Conservation (phyloP, 2,329 filamentous ascomycete genomes). For the Cyphellophora europaea region DNA sequence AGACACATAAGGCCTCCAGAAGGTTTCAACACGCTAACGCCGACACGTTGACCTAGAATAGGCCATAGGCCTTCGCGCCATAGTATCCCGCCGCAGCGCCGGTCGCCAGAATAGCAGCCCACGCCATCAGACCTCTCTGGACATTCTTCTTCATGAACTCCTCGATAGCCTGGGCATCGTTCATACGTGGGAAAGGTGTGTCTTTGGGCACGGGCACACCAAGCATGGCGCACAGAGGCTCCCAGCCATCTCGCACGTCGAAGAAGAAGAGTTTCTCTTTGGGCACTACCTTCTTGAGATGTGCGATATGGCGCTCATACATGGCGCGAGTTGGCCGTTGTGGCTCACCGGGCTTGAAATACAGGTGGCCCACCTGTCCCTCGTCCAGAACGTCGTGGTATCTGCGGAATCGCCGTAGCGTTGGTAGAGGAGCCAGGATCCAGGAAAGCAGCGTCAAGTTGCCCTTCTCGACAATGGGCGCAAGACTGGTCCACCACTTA, state of each 20-base stretch:
- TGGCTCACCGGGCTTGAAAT: slow-evolving; percentile 15
- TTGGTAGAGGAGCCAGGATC: slow-evolving; percentile 16
- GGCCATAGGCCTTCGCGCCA: slow-evolving; percentile 3
- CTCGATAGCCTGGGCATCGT: slow-evolving; percentile 18
- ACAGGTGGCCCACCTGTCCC: slow-evolving; percentile 14
- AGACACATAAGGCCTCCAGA: too few relatives aligned
- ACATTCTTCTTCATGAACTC: slow-evolving; percentile 18
- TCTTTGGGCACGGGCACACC: slow-evolving; percentile 19
- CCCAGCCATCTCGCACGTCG: slow-evolving; percentile 23
- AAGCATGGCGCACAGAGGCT: slow-evolving; percentile 19
- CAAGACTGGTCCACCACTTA: slow-evolving; percentile 29
- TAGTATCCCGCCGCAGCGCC: slow-evolving; percentile 10
- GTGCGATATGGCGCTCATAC: slow-evolving; percentile 18
- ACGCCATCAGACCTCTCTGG: slow-evolving; percentile 21
- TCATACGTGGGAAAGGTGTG: slow-evolving; percentile 18
- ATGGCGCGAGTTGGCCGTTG: slow-evolving; percentile 15
- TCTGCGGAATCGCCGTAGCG: slow-evolving; percentile 16
- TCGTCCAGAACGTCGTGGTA: slow-evolving; percentile 18
- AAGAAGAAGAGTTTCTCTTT: slow-evolving; percentile 27
- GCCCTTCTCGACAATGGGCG: slow-evolving; percentile 17
- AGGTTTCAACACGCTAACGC: too few relatives aligned
- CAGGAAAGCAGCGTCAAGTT: slow-evolving; percentile 17
- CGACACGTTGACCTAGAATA: too few relatives aligned
- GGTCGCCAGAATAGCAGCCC: slow-evolving; percentile 19
- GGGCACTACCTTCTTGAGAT: slow-evolving; percentile 19